phyloP scores from a whole-genome alignment of 495 filamentous ascomycete genomes.

The Penicillium odoratum region DNA sequence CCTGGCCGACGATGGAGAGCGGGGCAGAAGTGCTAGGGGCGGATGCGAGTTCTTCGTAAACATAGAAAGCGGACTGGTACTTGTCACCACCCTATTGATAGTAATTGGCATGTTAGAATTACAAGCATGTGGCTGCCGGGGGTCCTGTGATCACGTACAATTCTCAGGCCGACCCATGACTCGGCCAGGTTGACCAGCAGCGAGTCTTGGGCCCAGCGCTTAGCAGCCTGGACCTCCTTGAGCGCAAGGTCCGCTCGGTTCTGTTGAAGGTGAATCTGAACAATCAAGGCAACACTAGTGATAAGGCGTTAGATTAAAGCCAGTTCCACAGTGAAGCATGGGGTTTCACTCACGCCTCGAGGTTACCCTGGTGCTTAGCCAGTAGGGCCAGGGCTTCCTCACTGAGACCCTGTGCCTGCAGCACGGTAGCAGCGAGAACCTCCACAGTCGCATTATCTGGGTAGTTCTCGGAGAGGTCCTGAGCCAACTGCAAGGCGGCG shows the following conservation, averaged over 20 bases:
- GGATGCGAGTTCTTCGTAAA: conserved; percentile 95
- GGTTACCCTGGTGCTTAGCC: conserved; percentile 74
- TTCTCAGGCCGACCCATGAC: conserved; percentile 86
- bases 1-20: conserved; percentile 75
- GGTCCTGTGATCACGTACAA: conserved; percentile 56
- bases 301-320: conserved; percentile 7
- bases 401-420: conserved; percentile 71
- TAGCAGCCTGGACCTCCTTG: conserved; percentile 85
- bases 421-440: conserved; percentile 71
- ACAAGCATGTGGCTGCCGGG: neutral
- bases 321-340: neutral
- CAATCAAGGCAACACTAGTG: conserved; percentile 65
- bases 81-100: conserved; percentile 77
- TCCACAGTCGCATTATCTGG: conserved; percentile 81
- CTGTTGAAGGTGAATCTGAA: conserved; percentile 89
- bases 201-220: conserved; percentile 94
- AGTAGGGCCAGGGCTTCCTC: conserved; percentile 83
- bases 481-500: conserved; percentile 59
- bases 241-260: conserved; percentile 87
- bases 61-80: conserved; percentile 97
- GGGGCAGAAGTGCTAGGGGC: conserved; percentile 67
- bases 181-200: conserved; percentile 92
- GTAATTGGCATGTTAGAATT: neutral
- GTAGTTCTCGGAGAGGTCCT: conserved; percentile 63
- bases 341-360: conserved; percentile 68